These are phyloP conservation scores for Polymyxa betae DNA, from an alignment of 208 protist genomes.

Conservation along the genomic window DNA sequence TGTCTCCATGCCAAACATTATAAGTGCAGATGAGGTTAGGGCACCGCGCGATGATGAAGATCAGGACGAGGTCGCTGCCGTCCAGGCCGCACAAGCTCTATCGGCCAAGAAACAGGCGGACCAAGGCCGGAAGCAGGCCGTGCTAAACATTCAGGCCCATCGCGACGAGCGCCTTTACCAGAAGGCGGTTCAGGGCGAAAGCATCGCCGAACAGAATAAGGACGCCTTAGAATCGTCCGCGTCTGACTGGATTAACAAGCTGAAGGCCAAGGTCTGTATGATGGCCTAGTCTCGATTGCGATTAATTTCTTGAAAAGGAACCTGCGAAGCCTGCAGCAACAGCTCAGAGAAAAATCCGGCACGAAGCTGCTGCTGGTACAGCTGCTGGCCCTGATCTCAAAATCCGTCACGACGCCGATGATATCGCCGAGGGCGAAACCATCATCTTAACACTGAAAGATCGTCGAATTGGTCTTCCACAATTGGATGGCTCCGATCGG, in stretches of 20 bases:
- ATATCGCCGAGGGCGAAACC: constrained; percentile 6
- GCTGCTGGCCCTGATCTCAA: neutral
- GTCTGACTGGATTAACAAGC: neutral
- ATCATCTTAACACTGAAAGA: constrained; percentile 36
- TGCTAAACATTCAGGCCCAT: neutral
- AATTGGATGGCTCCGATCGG: neutral
- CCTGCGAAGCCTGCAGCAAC: neutral
- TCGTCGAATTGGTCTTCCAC: constrained; percentile 5
- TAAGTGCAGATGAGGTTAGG: neutral
- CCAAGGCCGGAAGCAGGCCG: neutral
- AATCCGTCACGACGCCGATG: constrained; percentile 37
- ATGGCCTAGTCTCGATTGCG: neutral
- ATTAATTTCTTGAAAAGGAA: neutral
- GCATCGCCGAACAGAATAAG: constrained; percentile 5
- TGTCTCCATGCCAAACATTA: neutral
- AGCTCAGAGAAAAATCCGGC: neutral
- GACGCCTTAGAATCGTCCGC: neutral
- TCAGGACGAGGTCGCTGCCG: neutral
- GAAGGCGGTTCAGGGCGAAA: neutral
- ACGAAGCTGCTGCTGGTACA: neutral
- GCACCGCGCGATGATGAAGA: neutral
- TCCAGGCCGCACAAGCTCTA: neutral
- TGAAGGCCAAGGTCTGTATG: constrained; percentile 21
- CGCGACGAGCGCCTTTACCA: neutral
- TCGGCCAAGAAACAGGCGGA: neutral